Base-by-base conservation (phyloP, 441 rosid genomes). In the Adansonia grandidieri region DNA sequence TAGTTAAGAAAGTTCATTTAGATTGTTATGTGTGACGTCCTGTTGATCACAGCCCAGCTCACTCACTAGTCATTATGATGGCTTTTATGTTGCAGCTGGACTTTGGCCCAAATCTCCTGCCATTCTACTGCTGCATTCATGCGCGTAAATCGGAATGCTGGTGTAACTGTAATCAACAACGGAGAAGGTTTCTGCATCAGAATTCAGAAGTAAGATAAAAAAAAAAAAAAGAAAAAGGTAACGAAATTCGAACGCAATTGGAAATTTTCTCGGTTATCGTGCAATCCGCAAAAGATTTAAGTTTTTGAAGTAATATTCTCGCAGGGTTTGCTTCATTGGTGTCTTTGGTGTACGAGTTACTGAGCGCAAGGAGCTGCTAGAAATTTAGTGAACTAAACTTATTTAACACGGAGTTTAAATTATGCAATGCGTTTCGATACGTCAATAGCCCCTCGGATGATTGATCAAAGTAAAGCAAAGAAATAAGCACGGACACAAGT, bases 31-130 rank as follows among this genome's bases (percentile, higher is more conserved):
- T 40, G 40, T 57, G 54, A 37, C 17, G 17, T 71, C 75, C 37
- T 71, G 53, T 22, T 48, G 37, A 64, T 40, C 76, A 50, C 76
- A 72, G 51, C 76, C 64, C 64, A 40, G 37, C 45, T 72, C 37
- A 56, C 65, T 17, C 17, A 56, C 76, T 56, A 48, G 17, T 37
- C 76, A 10, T 72, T 72, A 28, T 54, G 32, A 54, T 54, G 64
- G 75, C 75, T 9, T 32, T 37, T 15, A 9, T 5, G 63, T n/a
- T 54, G 51, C n/a, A 54, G 75, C 40, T 20, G 73, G 58, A 69
- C 44, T 69, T 47, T 47, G 58, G 73, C 58, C 58, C 73, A 28
- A 69, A 48, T 47, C 40, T 22, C 19, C 57, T 20, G 57, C 10
- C 65, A 56, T 40, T 56, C 10, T 57, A 56, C 9, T 72, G 65